Conservation (phyloP, 768 basidiomycete species). For the Kwoniella sp. region DNA sequence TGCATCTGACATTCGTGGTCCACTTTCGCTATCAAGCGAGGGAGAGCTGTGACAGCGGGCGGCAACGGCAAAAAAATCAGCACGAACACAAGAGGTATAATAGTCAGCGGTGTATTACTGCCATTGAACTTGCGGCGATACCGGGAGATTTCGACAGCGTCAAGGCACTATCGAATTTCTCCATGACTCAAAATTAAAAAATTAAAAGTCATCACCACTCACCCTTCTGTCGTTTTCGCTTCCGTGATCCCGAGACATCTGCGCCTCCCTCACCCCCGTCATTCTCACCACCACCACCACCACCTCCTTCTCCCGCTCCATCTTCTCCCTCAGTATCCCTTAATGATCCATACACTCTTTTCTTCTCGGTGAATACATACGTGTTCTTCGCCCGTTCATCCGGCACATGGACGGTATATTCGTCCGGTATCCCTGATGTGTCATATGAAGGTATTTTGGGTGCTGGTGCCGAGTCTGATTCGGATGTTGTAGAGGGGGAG, state of each 20-base stretch:
- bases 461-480: neutral
- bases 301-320: neutral
- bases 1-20: constrained; percentile 44
- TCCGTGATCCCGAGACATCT: constrained; percentile 7
- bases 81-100: too few relatives aligned
- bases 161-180: too few relatives aligned
- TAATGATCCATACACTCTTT: constrained; percentile 24
- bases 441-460: constrained; percentile 27
- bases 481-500: neutral
- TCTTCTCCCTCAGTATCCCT: constrained; percentile 2
- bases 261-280: neutral
- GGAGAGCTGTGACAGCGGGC: constrained; percentile 41
- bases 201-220: too few relatives aligned
- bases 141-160: too few relatives aligned
- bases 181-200: too few relatives aligned
- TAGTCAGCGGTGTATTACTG: too few relatives aligned
- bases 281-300: neutral
- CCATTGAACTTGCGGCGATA: too few relatives aligned
- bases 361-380: constrained; percentile 41
- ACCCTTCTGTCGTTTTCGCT: constrained; percentile 42
- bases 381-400: constrained; percentile 67
- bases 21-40: constrained; percentile 37
- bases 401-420: constrained; percentile 86
- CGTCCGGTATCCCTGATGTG: constrained; percentile 59
- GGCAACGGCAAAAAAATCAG: too few relatives aligned